phyloP scores from a whole-genome alignment of 2,329 filamentous ascomycete genomes.

The Lecanicillium sp. region DNA sequence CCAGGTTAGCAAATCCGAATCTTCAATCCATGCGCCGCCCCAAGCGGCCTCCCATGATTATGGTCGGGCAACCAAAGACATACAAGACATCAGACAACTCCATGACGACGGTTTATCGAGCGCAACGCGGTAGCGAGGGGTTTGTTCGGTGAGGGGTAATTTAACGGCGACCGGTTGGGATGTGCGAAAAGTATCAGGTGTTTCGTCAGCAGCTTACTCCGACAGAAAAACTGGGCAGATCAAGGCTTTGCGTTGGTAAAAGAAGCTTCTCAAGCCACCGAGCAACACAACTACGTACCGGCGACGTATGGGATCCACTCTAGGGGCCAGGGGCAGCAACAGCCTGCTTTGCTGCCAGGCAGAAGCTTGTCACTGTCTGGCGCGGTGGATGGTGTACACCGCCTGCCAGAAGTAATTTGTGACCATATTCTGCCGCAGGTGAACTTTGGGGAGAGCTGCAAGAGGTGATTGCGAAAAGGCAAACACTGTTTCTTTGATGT shows the following conservation, averaged over 20 bases:
- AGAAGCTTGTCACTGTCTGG: constrained; percentile 1
- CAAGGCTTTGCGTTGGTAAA: neutral
- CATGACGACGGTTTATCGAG: constrained; percentile 46
- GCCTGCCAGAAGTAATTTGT: neutral
- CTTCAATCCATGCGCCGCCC: constrained; percentile 3
- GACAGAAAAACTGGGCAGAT: neutral
- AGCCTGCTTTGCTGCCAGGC: too few species aligned
- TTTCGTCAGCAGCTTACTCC: too few species aligned
- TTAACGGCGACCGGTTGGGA: too few species aligned
- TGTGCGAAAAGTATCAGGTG: too few species aligned
- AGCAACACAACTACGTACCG: neutral
- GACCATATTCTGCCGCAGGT: constrained; percentile 5
- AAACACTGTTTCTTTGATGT: neutral
- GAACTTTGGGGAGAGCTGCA: constrained; percentile 1
- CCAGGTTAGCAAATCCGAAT: constrained; percentile 27
- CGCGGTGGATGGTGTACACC: neutral
- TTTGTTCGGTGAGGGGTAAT: too few species aligned
- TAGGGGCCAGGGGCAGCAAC: neutral
- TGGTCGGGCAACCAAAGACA: constrained; percentile 26
- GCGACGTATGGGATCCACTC: constrained; percentile 12
- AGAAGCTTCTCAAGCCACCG: neutral
- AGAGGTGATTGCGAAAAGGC: neutral
- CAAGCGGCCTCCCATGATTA: constrained; percentile 8
- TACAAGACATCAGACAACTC: constrained; percentile 85
- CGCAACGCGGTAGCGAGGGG: too few species aligned